phyloP scores from a whole-genome alignment of 768 basidiomycete genomes.

The Grammothele lineata region DNA sequence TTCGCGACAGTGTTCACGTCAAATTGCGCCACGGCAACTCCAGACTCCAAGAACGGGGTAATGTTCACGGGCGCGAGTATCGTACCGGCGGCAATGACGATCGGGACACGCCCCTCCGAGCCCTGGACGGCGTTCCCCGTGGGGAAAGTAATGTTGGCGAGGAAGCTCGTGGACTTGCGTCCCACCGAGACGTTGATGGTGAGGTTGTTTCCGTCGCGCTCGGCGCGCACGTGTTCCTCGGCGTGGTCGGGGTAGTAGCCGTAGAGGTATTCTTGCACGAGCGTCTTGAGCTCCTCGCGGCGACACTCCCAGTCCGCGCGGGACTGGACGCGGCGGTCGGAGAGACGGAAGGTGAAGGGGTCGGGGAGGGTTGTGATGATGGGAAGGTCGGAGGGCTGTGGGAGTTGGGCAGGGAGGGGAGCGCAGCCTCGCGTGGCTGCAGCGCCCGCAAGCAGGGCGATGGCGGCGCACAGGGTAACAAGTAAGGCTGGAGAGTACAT shows the following conservation, averaged over 20 bases:
- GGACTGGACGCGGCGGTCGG: constrained; percentile 2
- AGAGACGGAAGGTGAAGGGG: constrained; percentile 8
- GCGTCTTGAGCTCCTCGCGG: constrained; percentile 4
- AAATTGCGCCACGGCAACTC: constrained; percentile 3
- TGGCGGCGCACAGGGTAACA: background rate
- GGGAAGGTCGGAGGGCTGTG: constrained; percentile 5
- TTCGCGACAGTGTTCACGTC: constrained; percentile 2
- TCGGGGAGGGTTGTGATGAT: constrained; percentile 5
- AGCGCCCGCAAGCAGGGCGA: background rate
- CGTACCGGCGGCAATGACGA: constrained; percentile 2
- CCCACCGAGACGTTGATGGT: constrained; percentile 1
- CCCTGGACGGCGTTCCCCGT: background rate
- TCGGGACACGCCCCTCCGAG: background rate
- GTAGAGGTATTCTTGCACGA: constrained; percentile 7
- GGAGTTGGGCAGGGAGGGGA: background rate
- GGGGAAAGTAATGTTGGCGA: constrained; percentile 3
- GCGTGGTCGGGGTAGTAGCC: constrained; percentile 7
- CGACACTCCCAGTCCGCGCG: constrained; percentile 9
- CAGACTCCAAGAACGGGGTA: constrained; percentile 6
- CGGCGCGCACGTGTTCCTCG: constrained; percentile 1
- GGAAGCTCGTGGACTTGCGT: background rate
- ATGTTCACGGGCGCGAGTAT: background rate
- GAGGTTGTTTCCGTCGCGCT: constrained; percentile 1
- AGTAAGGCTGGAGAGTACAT: background rate
- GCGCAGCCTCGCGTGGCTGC: background rate